These are phyloP conservation scores for Kluyveromyces starmeri DNA, from an alignment of 805 yeast genomes.

Conservation along the genomic window DNA sequence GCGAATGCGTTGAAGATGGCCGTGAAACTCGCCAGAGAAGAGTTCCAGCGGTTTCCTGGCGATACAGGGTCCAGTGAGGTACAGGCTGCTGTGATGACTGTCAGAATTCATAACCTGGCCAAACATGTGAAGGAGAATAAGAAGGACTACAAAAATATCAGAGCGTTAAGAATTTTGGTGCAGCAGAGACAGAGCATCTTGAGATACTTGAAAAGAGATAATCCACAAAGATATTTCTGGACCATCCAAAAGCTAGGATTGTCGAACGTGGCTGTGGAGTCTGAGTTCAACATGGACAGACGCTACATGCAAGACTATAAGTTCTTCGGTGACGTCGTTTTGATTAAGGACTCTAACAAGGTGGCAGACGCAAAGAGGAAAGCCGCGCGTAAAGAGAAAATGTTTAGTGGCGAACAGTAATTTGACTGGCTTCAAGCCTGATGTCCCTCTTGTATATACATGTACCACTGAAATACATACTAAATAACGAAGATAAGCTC, in stretches of 20 bases:
- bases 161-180: conserved; percentile 70
- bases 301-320: conserved; percentile 70
- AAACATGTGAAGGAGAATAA: conserved; percentile 60
- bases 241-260: conserved; percentile 81
- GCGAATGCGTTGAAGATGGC: conserved; percentile 51
- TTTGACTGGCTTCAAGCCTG: too few species aligned
- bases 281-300: conserved; percentile 75
- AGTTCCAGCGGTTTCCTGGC: conserved; percentile 75
- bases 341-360: conserved; percentile 48
- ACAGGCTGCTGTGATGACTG: conserved; percentile 86
- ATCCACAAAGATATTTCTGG: conserved; percentile 79
- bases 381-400: conserved; percentile 39
- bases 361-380: conserved; percentile 39
- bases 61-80: conserved; percentile 95
- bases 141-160: conserved; percentile 64
- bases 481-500: too few species aligned
- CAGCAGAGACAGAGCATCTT: conserved; percentile 82
- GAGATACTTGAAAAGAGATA: conserved; percentile 69
- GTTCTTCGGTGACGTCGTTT: conserved; percentile 61
- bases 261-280: conserved; percentile 64
- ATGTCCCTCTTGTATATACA: too few species aligned
- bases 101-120: conserved; percentile 68
- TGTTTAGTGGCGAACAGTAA: conserved; percentile 1
- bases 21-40: conserved; percentile 56
- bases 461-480: too few species aligned